phyloP scores from a whole-genome alignment of 176 grass and related monocot species.

The Aechmea fasciata region DNA sequence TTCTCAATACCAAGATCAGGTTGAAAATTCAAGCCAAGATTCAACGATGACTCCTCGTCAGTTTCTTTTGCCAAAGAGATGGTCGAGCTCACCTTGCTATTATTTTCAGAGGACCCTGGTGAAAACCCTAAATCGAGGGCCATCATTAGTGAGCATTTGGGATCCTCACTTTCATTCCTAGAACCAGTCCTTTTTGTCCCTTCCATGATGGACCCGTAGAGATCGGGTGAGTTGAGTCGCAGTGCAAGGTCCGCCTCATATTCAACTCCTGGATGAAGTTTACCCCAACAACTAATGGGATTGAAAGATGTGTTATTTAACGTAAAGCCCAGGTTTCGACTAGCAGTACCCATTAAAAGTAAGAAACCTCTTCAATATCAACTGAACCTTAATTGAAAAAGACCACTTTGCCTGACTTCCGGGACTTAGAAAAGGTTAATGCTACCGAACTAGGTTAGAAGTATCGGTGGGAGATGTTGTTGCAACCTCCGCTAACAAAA shows the following conservation, averaged over 20 bases:
- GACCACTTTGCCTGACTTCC: conserved; percentile 51
- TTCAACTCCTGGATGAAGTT: conserved; percentile 18
- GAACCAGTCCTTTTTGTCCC: conserved; percentile 28
- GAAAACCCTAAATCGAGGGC: conserved; percentile 46
- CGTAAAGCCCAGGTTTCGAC: conserved; percentile 29
- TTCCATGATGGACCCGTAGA: conserved; percentile 26
- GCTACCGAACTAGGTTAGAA: conserved; percentile 38
- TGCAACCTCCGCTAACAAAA: conserved; percentile 93
- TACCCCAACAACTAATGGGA: conserved; percentile 20
- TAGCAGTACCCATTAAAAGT: conserved; percentile 45
- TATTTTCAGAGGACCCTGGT: conserved; percentile 49
- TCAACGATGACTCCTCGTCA: conserved; percentile 53
- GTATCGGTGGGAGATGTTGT: conserved; percentile 15
- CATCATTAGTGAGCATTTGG: conserved; percentile 35
- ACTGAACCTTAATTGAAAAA: conserved; percentile 37
- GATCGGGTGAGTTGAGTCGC: conserved; percentile 16
- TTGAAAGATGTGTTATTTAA: conserved; percentile 17
- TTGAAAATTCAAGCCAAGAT: conserved; percentile 56
- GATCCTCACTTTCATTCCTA: conserved; percentile 26
- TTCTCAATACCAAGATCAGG: conserved; percentile 35
- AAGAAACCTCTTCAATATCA: conserved; percentile 20
- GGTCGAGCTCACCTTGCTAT: conserved; percentile 61
- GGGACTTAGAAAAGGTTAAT: conserved; percentile 31
- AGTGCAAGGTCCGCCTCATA: conserved; percentile 23
- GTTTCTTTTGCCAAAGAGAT: conserved; percentile 49